Conservation (phyloP, 78 protist genomes). For the Chrysochromulina tobinii region DNA sequence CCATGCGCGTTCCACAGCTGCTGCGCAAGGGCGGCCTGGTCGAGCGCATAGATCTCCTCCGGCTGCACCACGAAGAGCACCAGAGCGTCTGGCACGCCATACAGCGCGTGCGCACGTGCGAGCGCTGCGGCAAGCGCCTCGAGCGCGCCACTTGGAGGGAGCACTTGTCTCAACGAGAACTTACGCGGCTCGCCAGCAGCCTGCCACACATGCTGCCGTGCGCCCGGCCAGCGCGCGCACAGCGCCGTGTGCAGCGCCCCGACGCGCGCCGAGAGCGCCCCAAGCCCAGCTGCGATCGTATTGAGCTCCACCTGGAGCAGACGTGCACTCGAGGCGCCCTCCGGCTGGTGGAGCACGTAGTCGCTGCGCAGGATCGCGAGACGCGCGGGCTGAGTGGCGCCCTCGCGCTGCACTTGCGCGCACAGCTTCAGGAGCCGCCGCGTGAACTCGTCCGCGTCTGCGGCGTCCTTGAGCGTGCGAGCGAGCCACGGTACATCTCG, state of each 20-base stretch:
- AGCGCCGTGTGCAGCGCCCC: conserved; percentile 64
- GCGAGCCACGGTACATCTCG: background rate
- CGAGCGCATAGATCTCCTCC: conserved; percentile 70
- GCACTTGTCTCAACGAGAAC: background rate
- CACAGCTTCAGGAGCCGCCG: background rate
- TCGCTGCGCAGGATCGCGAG: conserved; percentile 86
- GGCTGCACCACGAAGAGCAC: conserved; percentile 72
- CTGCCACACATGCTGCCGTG: background rate
- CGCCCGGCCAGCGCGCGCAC: background rate
- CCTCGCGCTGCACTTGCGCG: background rate
- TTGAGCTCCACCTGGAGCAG: conserved; percentile 87
- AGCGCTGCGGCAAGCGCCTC: conserved; percentile 38
- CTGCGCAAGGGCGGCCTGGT: conserved; percentile 67
- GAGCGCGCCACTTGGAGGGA: conserved; percentile 55
- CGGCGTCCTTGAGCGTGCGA: background rate
- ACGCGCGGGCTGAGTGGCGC: conserved; percentile 25
- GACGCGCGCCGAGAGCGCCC: conserved; percentile 44
- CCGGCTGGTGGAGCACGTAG: conserved; percentile 82
- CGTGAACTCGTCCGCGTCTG: background rate
- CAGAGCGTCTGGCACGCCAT: background rate
- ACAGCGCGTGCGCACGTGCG: conserved; percentile 37
- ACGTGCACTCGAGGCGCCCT: background rate
- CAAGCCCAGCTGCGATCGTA: conserved; percentile 87
- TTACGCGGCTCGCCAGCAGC: background rate
- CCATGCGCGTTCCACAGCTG: conserved; percentile 16